Conservation (phyloP, 2,329 filamentous ascomycete genomes). For the Sarocladium kiliense region DNA sequence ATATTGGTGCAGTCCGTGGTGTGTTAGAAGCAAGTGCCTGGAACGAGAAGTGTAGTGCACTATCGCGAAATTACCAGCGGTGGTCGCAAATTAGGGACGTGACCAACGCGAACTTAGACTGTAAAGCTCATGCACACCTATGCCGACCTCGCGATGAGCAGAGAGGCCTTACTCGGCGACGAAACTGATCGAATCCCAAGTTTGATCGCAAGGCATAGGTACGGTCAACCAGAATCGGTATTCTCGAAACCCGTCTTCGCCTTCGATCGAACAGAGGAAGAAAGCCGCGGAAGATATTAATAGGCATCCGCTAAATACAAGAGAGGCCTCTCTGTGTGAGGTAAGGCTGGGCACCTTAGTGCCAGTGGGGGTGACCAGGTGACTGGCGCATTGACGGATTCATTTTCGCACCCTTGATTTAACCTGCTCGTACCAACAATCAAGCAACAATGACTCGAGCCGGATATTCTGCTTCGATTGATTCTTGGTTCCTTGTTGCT, state of each 20-base stretch:
- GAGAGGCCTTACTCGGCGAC: too few relatives aligned
- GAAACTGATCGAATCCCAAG: too few relatives aligned
- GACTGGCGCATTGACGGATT: not conserved
- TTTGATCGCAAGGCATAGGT: too few relatives aligned
- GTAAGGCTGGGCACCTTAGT: too few relatives aligned
- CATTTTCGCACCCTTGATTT: not conserved
- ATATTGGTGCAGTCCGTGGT: not conserved
- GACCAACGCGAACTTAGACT: not conserved
- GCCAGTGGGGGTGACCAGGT: not conserved
- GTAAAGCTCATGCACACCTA: too few relatives aligned
- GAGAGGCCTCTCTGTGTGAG: too few relatives aligned
- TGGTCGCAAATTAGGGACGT: not conserved
- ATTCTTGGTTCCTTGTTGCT: too few relatives aligned
- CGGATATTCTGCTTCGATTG: not conserved
- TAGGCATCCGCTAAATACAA: not conserved
- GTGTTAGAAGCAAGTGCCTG: not conserved
- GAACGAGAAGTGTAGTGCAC: not conserved
- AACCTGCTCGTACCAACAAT: not conserved
- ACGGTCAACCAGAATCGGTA: not conserved
- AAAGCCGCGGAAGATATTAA: not conserved
- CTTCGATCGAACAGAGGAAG: not conserved
- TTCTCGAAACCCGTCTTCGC: not conserved
- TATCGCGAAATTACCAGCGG: not conserved
- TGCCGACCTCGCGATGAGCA: too few relatives aligned
- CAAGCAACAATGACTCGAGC: not conserved